These are phyloP conservation scores for Mucor saturninus DNA, from an alignment of 371 early-diverging fungal genomes.

Conservation along the genomic window DNA sequence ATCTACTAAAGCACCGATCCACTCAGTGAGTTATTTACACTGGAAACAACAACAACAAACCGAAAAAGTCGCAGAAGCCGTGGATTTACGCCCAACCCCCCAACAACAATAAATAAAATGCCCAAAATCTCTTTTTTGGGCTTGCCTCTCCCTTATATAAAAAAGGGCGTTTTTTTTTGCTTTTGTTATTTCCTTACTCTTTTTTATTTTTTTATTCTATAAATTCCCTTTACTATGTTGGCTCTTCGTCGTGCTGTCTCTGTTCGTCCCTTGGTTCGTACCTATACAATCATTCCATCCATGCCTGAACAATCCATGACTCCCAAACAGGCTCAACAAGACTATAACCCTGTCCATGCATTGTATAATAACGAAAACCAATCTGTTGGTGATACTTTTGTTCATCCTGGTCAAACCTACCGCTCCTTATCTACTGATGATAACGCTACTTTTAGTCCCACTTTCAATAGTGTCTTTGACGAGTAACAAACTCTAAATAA, in stretches of 20 bases:
- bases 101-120: constrained; percentile 8
- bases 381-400: constrained; percentile 18
- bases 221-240: neutral
- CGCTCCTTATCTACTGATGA: constrained; percentile 17
- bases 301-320: constrained; percentile 5
- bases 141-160: too few relatives aligned
- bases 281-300: constrained; percentile 11
- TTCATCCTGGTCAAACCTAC: constrained; percentile 6
- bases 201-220: neutral
- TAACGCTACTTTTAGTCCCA: constrained; percentile 13
- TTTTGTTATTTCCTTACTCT: too few relatives aligned
- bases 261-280: constrained; percentile 4
- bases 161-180: too few relatives aligned
- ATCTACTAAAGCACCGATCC: constrained; percentile 27
- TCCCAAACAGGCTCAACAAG: neutral
- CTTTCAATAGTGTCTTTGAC: constrained; percentile 27
- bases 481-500: constrained; percentile 8
- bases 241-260: constrained; percentile 3
- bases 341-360: constrained; percentile 18
- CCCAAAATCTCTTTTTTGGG: neutral
- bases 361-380: constrained; percentile 29
- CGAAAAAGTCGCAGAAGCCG: constrained; percentile 8
- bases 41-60: constrained; percentile 32
- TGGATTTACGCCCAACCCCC: neutral
- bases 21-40: constrained; percentile 42